Base-by-base conservation (phyloP, 2,329 filamentous ascomycete genomes). In the Paecilomyces sp. region DNA sequence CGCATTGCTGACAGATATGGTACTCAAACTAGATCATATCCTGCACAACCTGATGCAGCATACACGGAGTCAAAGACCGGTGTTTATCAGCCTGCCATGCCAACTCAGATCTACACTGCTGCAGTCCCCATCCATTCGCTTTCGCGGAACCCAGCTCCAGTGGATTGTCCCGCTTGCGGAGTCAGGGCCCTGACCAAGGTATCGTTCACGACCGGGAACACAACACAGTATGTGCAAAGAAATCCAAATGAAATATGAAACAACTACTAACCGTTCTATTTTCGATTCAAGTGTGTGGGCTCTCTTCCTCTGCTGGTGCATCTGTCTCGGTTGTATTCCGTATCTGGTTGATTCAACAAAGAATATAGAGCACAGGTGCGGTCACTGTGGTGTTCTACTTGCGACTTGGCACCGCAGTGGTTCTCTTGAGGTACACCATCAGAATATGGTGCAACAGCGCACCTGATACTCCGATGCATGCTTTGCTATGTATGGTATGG, bases 341-440 rank as follows among this genome's bases (percentile, higher is more conserved):
- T 82, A 82, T 62, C 47, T 80, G 31, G 74, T 81, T 66, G 74
- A 73, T 28, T 74, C 72, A 52, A 69, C 79, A 57, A 82, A 82
- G 67, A 77, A 82, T 58, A 77, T 79, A 3, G 67, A 77, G 62
- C 80, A 82, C 64, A 75, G 75, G 61, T 82, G 80, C 58, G 77
- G 78, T 1, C 71, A 74, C 33, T 82, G 80, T 60, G 75, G 76
- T 34, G 70, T 71, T 1, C 61, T 77, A 58, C 72, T 82, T 54
- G 80, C 79, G 0, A 77, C 74, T 0, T 82, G 78, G 77, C 79
- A 82, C 68, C 74, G 77, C 5, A 80, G 77, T 62, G 80, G 79
- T 0, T 73, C 73, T 31, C 76, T 78, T 0, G 76, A 80, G 63
- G 75, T 82, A 41, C 72, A 79, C 50, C 65, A 66, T 52, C 51